phyloP scores from a whole-genome alignment of 352 stramenopile genomes.

The Phytophthora sp. region DNA sequence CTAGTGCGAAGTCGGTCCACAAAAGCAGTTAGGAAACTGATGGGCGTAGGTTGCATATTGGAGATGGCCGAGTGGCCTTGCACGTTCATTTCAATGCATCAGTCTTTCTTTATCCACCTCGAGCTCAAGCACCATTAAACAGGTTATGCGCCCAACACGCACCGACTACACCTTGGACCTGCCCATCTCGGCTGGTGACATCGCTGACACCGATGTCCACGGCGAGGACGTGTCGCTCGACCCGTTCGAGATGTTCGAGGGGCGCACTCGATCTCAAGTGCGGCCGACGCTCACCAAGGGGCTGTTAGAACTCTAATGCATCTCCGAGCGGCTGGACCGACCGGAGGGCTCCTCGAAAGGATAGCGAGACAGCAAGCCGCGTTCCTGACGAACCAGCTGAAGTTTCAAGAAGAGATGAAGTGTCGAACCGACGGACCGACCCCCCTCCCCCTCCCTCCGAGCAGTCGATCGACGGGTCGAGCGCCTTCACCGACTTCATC shows the following conservation, averaged over 20 bases:
- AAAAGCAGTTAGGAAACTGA: too few relatives aligned
- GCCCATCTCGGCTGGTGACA: too few relatives aligned
- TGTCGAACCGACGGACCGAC: not conserved
- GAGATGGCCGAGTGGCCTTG: too few relatives aligned
- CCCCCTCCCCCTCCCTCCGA: not conserved
- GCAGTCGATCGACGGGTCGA: not conserved
- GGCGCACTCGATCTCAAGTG: constrained; percentile 4
- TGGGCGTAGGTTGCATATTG: too few relatives aligned
- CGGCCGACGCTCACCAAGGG: constrained; percentile 2
- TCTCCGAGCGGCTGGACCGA: constrained; percentile 3
- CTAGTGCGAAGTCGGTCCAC: too few relatives aligned
- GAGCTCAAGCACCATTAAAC: too few relatives aligned
- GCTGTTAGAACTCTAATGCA: constrained; percentile 8
- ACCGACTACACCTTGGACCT: too few relatives aligned
- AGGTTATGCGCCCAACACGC: too few relatives aligned
- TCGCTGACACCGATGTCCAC: constrained; percentile 7
- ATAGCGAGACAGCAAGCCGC: constrained; percentile 2
- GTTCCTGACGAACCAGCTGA: not conserved
- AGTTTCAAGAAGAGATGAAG: not conserved
- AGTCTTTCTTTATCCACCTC: too few relatives aligned
- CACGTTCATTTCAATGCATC: too few relatives aligned
- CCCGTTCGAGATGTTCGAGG: constrained; percentile 11
- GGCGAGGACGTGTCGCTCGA: not conserved
- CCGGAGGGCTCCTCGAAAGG: constrained; percentile 8
- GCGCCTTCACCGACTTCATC: constrained; percentile 2